Base-by-base conservation (phyloP, 768 basidiomycete species). In the Rhodosporidiobolus sp. region DNA sequence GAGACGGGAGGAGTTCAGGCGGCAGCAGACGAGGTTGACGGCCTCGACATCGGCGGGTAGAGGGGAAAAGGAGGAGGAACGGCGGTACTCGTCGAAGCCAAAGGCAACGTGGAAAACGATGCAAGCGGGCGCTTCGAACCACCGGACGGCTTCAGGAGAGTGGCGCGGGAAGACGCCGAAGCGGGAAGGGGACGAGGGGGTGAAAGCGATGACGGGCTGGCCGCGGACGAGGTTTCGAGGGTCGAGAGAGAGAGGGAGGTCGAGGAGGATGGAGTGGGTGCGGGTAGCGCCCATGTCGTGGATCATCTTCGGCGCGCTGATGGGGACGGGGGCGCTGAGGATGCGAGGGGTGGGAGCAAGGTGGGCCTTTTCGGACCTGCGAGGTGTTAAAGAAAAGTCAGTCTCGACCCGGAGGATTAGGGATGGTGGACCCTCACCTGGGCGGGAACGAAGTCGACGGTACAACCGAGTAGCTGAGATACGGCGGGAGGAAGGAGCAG, bases 101-200 rank as follows among this genome's bases (percentile, higher is more conserved):
- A 82, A 82, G 28, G 82, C 82, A 4, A 82, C 82, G 72, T 83
- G 83, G 72, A 83, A 83, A 48, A 83, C 81, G 70, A 82, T 77
- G 67, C 82, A 80, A 55, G 82, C 79, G 11, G 73, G 46, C 35
- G 81, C 80, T 45, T 69, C 73, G 72, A 81, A 83, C 59, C 80
- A 79, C 22, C 70, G 70, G 3, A 79, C 78, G 26, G 64, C 58
- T 35, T 70, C 64, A 6, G 77, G 75, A 6, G 60, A 53, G 48
- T 77, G 72, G 0, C 83, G 80, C 1, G 83, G 82, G 53, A 83
- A 75, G 38, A 83, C 75, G 50, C 81, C 79, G 68, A 83, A 83
- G 49, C 82, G 82, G 16, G 81, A 80, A 6, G 78, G 79, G 0
- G 80, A 64, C 2, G 72, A 38, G 9, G 80, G 80, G 65, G 80